Percentiles rank a stretch among this genome's conserved stretches.
Conservation (phyloP, 2,329 filamentous ascomycete genomes). For the Drechslerella coelobrocha region DNA sequence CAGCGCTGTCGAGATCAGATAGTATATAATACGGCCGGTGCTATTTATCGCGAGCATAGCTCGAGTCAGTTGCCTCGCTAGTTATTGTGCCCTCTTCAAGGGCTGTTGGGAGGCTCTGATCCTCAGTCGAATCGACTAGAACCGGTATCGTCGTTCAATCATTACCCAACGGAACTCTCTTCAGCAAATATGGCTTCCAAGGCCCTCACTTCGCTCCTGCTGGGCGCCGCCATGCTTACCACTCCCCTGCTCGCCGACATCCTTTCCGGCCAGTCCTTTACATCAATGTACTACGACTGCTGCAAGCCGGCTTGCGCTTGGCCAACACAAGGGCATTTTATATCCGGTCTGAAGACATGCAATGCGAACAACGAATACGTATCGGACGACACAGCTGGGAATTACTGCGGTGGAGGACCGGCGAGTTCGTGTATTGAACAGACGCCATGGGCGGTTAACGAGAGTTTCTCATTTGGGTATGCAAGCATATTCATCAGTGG, state of each 20-base stretch:
- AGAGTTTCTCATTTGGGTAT: conserved; percentile 69
- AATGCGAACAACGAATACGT: conserved; percentile 38
- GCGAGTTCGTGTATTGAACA: conserved; percentile 70
- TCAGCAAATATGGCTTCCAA: conserved; percentile 14
- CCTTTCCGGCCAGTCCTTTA: conserved; percentile 39
- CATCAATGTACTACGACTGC: conserved; percentile 64
- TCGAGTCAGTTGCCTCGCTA: background rate
- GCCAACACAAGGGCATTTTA: conserved; percentile 49
- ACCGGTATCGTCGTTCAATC: too few relatives aligned
- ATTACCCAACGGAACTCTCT: too few relatives aligned
- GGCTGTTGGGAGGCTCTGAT: conserved; percentile 15
- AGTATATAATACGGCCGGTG: too few relatives aligned
- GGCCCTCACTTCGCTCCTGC: conserved; percentile 35
- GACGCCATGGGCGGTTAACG: conserved; percentile 69
- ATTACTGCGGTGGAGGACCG: conserved; percentile 67
- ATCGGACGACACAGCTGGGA: conserved; percentile 35
- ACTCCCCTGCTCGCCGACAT: conserved; percentile 7
- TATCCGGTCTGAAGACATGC: conserved; percentile 51
- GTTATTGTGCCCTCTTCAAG: conserved; percentile 28
- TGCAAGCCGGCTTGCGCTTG: conserved; percentile 72
- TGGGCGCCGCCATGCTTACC: conserved; percentile 17
- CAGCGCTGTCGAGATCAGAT: too few relatives aligned
- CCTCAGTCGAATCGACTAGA: background rate
- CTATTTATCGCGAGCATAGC: too few relatives aligned
- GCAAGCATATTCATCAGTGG: conserved; percentile 67